Conservation (phyloP, 768 basidiomycete species). For the Collybiopsis confluens region DNA sequence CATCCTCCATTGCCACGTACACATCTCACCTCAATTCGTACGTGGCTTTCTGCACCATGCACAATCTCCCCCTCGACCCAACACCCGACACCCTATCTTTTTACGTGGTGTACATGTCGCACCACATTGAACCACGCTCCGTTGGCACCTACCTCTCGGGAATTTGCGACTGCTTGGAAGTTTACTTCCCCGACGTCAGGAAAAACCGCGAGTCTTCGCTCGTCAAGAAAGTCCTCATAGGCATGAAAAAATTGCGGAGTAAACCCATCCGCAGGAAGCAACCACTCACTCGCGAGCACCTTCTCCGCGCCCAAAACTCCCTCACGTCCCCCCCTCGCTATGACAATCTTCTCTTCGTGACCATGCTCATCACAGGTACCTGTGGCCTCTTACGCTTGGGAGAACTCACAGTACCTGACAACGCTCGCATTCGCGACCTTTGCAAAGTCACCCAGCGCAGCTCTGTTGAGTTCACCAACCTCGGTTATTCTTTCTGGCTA, state of each 20-base stretch:
- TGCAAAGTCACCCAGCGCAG: not conserved
- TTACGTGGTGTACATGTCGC: constrained; percentile 26
- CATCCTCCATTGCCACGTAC: constrained; percentile 13
- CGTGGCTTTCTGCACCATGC: constrained; percentile 18
- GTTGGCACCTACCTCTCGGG: constrained; percentile 19
- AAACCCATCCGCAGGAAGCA: constrained; percentile 19
- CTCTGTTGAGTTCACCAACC: constrained; percentile 5
- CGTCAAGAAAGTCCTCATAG: constrained; percentile 18
- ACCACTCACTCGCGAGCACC: constrained; percentile 12
- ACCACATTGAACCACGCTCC: constrained; percentile 27
- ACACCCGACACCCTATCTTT: constrained; percentile 27
- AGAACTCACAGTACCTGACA: constrained; percentile 22
- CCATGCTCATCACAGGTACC: constrained; percentile 21
- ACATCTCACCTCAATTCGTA: constrained; percentile 23
- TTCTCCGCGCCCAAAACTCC: constrained; percentile 8
- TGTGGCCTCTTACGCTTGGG: constrained; percentile 22
- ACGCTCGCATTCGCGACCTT: constrained; percentile 7
- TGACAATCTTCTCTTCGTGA: constrained; percentile 24
- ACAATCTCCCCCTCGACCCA: constrained; percentile 19
- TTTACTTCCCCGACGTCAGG: no score
- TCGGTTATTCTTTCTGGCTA: constrained; percentile 15
- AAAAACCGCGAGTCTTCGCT: constrained; percentile 9
- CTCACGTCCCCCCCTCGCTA: constrained; percentile 2
- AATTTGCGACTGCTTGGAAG: no score
- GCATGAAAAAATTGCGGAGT: constrained; percentile 16